Evolutionary conservation across 1,284 basidiomycete species (phyloP).

Genomic region (Marasmius sp.): DNA sequence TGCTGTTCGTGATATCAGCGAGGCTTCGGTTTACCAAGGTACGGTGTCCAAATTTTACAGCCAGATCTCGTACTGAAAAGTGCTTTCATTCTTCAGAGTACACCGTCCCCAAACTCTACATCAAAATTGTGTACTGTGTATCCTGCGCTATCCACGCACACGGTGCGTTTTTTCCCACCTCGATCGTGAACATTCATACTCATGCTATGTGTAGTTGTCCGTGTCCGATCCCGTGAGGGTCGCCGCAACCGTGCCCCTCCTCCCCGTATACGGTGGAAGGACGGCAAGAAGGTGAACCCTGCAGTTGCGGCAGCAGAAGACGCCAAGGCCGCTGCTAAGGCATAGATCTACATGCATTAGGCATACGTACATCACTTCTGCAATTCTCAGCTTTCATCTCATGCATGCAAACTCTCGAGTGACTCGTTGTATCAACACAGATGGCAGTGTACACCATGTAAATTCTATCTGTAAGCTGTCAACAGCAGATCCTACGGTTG

Average conservation of each 20-base stretch:
- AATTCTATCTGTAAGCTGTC: too few species aligned
- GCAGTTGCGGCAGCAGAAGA: conserved; percentile 76
- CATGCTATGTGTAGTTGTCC: conserved; percentile 65
- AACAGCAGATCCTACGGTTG: too few species aligned
- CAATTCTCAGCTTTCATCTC: background rate
- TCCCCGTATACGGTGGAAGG: conserved; percentile 95
- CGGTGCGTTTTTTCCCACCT: conserved; percentile 49
- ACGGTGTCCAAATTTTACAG: conserved; percentile 30
- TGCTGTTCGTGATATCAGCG: conserved; percentile 95
- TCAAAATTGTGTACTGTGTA: conserved; percentile 99
- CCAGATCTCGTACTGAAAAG: conserved; percentile 6
- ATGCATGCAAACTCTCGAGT: background rate
- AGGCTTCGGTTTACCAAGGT: conserved; percentile 94
- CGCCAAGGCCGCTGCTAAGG: conserved; percentile 52
- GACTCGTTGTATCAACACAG: too few species aligned
- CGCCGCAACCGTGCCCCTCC: conserved; percentile 96
- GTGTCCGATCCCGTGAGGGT: conserved; percentile 91
- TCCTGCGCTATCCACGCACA: conserved; percentile 99
- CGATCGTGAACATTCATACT: background rate
- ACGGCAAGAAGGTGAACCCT: conserved; percentile 94
- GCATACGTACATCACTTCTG: background rate
- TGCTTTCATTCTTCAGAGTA: conserved; percentile 66
- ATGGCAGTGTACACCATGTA: too few species aligned
- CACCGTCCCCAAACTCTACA: conserved; percentile 96
- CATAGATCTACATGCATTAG: conserved; percentile 29